Percentiles rank a stretch among this genome's conserved stretches.
Evolutionary conservation across 495 filamentous ascomycete species (phyloP).

Genomic region (Polyplosphaeria fusca): DNA sequence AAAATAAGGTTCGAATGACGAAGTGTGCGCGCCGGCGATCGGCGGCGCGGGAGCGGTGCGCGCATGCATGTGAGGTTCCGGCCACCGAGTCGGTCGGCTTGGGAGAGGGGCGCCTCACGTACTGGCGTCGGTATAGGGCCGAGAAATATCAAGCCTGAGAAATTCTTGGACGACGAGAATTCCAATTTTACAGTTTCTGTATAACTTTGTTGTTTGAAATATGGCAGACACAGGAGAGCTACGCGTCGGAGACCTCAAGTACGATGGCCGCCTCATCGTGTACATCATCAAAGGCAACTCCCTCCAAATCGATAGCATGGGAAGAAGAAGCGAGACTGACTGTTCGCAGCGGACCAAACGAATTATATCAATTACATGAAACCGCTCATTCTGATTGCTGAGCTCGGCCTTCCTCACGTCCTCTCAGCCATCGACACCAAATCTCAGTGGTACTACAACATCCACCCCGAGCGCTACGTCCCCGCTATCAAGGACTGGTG

Average conservation of each 20-base stretch:
- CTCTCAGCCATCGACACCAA: constrained; percentile 35
- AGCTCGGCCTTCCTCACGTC: constrained; percentile 30
- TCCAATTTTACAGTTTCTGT: no score
- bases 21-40: no score
- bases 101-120: no score
- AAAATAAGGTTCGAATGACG: no score
- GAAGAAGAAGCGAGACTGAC: neutral
- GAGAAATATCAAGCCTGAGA: no score
- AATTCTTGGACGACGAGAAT: no score
- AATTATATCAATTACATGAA: constrained; percentile 39
- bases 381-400: constrained; percentile 32
- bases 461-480: constrained; percentile 33
- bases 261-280: constrained; percentile 33
- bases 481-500: constrained; percentile 30
- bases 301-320: no score
- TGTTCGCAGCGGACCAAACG: constrained; percentile 31
- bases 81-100: no score
- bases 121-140: no score
- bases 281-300: constrained; percentile 33
- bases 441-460: constrained; percentile 28
- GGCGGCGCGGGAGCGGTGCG: no score
- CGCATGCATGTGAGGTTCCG: no score
- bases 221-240: constrained; percentile 23
- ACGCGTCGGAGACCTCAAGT: constrained; percentile 16
- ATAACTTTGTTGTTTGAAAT: no score